A percentile compares a stretch with the other conserved stretches of the same genome.
These are phyloP conservation scores for Amylostereum chailletii DNA, from an alignment of 1,284 basidiomycete species.

Conservation along the genomic window DNA sequence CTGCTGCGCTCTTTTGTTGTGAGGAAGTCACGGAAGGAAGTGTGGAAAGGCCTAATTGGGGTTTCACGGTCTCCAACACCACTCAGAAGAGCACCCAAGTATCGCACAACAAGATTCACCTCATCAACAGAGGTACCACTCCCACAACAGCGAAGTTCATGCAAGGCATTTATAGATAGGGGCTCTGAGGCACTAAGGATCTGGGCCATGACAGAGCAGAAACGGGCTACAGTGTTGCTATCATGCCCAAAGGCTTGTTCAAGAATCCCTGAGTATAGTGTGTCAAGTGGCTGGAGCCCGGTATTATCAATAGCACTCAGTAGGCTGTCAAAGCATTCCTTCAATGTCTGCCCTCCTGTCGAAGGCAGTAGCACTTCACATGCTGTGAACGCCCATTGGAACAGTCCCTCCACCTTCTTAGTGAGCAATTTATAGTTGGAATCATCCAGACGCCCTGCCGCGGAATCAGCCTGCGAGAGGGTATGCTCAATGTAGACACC, in stretches of 20 bases:
- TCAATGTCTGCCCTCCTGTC: background rate
- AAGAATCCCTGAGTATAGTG: background rate
- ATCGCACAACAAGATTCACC: background rate
- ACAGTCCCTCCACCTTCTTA: constrained; percentile 4
- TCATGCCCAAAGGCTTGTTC: background rate
- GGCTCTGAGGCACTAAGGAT: background rate
- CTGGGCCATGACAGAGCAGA: background rate
- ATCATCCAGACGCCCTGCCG: background rate
- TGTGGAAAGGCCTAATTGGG: constrained; percentile 5
- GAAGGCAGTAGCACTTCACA: constrained; percentile 3
- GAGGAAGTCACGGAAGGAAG: constrained; percentile 11
- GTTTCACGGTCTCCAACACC: background rate
- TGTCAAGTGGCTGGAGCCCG: background rate
- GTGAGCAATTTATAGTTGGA: background rate
- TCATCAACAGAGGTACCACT: background rate
- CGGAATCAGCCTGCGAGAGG: background rate
- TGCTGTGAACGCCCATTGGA: constrained; percentile 11
- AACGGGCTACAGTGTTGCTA: background rate
- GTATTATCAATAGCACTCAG: background rate
- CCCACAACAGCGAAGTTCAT: background rate
- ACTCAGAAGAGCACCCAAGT: constrained; percentile 4
- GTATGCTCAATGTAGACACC: background rate
- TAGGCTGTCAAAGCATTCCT: background rate
- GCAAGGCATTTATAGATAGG: background rate
- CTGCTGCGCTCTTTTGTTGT: background rate